Evolutionary conservation across 108 stramenopile genomes (phyloP).

Genomic region (Heterococcus sp.): DNA sequence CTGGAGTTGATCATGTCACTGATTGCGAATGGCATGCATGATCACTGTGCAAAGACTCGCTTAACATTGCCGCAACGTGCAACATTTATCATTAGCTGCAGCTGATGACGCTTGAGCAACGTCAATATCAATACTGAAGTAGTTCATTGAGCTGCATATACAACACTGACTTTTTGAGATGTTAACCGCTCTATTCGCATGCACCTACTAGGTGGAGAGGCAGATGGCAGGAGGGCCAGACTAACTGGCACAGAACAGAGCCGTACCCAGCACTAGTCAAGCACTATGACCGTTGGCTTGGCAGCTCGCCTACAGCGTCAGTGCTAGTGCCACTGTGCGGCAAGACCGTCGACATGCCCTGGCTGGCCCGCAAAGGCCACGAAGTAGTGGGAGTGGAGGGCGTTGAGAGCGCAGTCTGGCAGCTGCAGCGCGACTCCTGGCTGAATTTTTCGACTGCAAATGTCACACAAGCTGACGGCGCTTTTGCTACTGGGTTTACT

Average conservation of each 20-base stretch:
- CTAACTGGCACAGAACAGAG: conserved; percentile 21
- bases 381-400: conserved; percentile 36
- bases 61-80: too few relatives aligned
- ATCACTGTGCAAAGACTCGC: too few relatives aligned
- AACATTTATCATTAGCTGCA: too few relatives aligned
- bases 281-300: conserved; percentile 38
- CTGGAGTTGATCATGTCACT: too few relatives aligned
- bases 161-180: too few relatives aligned
- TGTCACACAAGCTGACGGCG: neutral
- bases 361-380: conserved; percentile 18
- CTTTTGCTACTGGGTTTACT: neutral
- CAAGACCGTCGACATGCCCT: conserved; percentile 37
- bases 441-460: conserved; percentile 4
- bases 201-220: too few relatives aligned
- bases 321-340: conserved; percentile 32
- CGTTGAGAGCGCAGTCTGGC: conserved; percentile 23
- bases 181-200: too few relatives aligned
- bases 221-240: conserved; percentile 17
- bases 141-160: too few relatives aligned
- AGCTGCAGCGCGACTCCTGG: conserved; percentile 36
- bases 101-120: too few relatives aligned
- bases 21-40: too few relatives aligned
- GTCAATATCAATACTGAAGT: too few relatives aligned
- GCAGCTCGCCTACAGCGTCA: too few relatives aligned
- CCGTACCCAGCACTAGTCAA: conserved; percentile 10